Percentiles rank a stretch among this genome's conserved stretches.
Conservation (phyloP, 176 grass and related monocot species). For the Neostapfia colusana region DNA sequence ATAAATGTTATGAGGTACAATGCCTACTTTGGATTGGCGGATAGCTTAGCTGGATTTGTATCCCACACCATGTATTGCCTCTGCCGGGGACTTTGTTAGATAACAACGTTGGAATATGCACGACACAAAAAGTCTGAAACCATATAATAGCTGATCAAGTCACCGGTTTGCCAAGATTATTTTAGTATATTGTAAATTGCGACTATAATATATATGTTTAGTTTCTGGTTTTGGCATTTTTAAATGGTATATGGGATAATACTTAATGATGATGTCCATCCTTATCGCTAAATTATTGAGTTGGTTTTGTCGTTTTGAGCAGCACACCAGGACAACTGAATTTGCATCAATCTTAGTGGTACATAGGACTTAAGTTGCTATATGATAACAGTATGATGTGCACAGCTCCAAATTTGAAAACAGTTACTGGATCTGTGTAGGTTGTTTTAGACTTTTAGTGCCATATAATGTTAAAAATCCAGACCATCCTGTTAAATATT, state of each 20-base stretch:
- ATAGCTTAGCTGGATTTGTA: slow-evolving; percentile 8
- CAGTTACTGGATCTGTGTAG: slow-evolving; percentile 1
- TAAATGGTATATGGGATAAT: neutral
- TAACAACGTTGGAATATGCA: neutral
- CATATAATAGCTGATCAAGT: neutral
- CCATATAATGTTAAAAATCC: neutral
- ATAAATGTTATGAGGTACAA: neutral
- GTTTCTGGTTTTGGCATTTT: slow-evolving; percentile 1
- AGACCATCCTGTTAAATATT: neutral
- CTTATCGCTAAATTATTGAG: slow-evolving; percentile 5
- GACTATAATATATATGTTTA: neutral
- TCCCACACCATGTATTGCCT: neutral
- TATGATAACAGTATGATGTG: neutral
- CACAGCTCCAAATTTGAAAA: neutral
- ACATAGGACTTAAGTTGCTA: slow-evolving; percentile 12
- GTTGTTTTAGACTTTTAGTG: neutral
- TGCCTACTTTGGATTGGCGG: neutral
- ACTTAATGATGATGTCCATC: neutral
- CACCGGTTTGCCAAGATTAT: neutral
- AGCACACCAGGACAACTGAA: neutral
- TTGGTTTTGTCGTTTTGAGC: neutral
- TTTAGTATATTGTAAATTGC: neutral
- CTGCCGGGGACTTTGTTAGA: neutral
- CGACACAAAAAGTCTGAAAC: neutral
- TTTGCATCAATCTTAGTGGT: neutral